Conservation (phyloP, 129 eudicot species). For the Logfia minima region DNA sequence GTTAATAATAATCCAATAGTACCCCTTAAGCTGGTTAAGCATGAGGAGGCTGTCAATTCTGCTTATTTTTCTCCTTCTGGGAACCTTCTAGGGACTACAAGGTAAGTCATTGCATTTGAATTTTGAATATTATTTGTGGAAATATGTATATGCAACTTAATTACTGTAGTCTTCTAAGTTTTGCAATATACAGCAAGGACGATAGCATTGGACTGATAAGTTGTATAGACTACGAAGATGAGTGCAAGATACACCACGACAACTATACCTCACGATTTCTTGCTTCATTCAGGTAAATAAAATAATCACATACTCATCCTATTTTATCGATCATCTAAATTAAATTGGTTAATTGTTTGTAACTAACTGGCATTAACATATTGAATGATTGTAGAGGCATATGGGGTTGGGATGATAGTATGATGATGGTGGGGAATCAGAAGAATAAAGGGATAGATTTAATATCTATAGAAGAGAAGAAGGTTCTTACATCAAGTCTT, state of each 20-base stretch:
- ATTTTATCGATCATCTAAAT: neutral
- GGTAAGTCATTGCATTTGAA: neutral
- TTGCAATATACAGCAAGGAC: neutral
- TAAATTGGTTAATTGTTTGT: too few relatives aligned
- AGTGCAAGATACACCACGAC: neutral
- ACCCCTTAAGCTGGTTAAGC: neutral
- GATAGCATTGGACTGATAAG: neutral
- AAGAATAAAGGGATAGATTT: conserved; percentile 7
- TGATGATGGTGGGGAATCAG: neutral
- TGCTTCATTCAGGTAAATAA: neutral
- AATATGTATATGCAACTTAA: too few relatives aligned
- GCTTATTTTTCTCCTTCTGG: conserved; percentile 19
- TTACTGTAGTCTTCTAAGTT: neutral
- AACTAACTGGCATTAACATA: too few relatives aligned
- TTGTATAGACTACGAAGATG: neutral
- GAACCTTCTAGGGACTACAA: neutral
- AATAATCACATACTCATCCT: too few relatives aligned
- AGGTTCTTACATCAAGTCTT: neutral
- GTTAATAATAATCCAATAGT: neutral
- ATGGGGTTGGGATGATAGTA: conserved; percentile 19
- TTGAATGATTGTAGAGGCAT: neutral
- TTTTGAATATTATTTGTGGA: too few relatives aligned
- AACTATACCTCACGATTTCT: neutral
- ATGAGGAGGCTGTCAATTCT: neutral
- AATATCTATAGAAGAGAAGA: neutral